Evolutionary conservation across 306 rosid genomes (phyloP).

Genomic region (Castanea sativa): DNA sequence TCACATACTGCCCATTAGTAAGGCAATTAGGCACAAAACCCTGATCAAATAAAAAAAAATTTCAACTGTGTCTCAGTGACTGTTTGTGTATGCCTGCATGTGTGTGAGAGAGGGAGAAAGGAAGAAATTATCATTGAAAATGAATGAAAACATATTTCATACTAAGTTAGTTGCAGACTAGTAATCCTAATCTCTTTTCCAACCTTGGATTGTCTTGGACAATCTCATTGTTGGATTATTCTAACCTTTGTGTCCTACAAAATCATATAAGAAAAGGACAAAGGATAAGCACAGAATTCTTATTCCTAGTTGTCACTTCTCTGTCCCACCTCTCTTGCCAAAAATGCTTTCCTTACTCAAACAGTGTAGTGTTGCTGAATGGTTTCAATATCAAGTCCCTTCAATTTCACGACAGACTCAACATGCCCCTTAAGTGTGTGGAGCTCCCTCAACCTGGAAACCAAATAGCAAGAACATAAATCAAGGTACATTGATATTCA

Average conservation of each 20-base stretch:
- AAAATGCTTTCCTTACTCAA: constrained; percentile 21
- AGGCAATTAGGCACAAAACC: no score
- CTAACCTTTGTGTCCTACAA: constrained; percentile 29
- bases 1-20: no score
- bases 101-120: background rate
- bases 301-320: no score
- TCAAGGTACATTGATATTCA: background rate
- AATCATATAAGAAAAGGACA: constrained; percentile 17
- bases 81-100: no score
- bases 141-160: constrained; percentile 10
- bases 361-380: constrained; percentile 91
- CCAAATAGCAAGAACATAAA: background rate
- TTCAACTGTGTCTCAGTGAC: no score
- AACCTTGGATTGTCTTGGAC: constrained; percentile 31
- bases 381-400: constrained; percentile 87
- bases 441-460: constrained; percentile 78
- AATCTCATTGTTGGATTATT: constrained; percentile 53
- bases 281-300: background rate
- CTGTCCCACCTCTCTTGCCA: constrained; percentile 1
- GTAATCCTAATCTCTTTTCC: constrained; percentile 4
- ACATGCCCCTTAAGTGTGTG: constrained; percentile 90
- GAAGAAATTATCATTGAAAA: constrained; percentile 25
- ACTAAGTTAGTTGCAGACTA: constrained; percentile 17
- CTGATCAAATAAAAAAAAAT: no score
- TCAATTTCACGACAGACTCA: constrained; percentile 84